A percentile compares a stretch with the other conserved stretches of the same genome.
phyloP scores from a whole-genome alignment of 2,329 filamentous ascomycete species.

The Penicillium sp. region DNA sequence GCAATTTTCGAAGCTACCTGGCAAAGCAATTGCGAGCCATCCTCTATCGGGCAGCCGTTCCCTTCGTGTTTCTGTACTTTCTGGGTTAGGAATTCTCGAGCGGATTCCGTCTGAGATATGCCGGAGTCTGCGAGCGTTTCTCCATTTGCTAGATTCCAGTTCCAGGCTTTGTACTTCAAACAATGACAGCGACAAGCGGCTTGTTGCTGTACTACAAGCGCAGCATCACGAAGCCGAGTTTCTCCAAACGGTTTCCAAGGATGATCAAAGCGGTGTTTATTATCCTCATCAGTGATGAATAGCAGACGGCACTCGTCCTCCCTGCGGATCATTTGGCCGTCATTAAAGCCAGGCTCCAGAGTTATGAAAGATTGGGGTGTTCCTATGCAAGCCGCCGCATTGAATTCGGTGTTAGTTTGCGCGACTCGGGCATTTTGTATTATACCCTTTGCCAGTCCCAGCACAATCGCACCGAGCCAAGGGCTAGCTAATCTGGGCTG shows the following conservation, averaged over 20 bases:
- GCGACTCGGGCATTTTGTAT: slow-evolving; percentile 17
- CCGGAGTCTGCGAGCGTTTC: slow-evolving; percentile 7
- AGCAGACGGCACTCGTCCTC: slow-evolving; percentile 29
- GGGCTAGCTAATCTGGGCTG: slow-evolving; percentile 21
- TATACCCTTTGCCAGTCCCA: slow-evolving; percentile 13
- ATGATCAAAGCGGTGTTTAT: slow-evolving; percentile 18
- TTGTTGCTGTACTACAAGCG: slow-evolving; percentile 22
- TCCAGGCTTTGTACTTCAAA: slow-evolving; percentile 27
- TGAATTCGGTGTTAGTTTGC: slow-evolving; percentile 18
- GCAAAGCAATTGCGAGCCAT: slow-evolving; percentile 3
- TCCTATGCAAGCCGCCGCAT: slow-evolving; percentile 23
- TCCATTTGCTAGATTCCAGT: slow-evolving; percentile 21
- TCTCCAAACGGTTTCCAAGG: slow-evolving; percentile 28
- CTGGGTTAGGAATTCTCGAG: neutral
- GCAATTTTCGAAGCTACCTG: slow-evolving; percentile 13
- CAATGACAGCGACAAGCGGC: slow-evolving; percentile 21
- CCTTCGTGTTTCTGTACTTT: slow-evolving; percentile 7
- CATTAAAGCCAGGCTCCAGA: neutral
- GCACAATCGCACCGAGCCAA: slow-evolving; percentile 28
- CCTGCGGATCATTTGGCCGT: slow-evolving; percentile 12
- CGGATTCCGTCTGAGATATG: neutral
- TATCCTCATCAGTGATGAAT: slow-evolving; percentile 22
- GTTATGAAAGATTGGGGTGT: slow-evolving; percentile 25
- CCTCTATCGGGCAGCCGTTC: neutral
- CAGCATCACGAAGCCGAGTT: slow-evolving; percentile 23